These are phyloP conservation scores for Prunus fruticosa DNA, from an alignment of 306 rosid species.

Conservation along the genomic window DNA sequence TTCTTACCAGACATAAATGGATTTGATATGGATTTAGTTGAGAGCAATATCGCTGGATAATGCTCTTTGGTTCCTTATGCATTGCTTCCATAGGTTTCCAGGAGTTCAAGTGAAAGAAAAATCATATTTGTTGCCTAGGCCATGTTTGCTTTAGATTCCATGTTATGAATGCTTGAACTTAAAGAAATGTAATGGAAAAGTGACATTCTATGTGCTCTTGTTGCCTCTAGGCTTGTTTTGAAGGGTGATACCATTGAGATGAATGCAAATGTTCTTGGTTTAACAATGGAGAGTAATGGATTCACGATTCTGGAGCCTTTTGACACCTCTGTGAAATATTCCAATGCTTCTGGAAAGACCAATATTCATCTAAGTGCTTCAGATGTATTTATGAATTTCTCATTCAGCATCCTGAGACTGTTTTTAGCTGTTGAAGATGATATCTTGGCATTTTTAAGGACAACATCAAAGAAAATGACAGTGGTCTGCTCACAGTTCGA, in stretches of 20 bases:
- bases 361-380: slow-evolving; percentile 74
- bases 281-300: slow-evolving; percentile 95
- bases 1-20: no score
- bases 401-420: slow-evolving; percentile 87
- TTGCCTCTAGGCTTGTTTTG: slow-evolving; percentile 61
- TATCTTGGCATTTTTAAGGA: slow-evolving; percentile 82
- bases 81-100: slow-evolving; percentile 1
- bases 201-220: slow-evolving; percentile 31
- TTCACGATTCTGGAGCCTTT: slow-evolving; percentile 94
- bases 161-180: slow-evolving; percentile 5
- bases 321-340: slow-evolving; percentile 75
- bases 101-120: not conserved
- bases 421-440: slow-evolving; percentile 95
- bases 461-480: slow-evolving; percentile 84
- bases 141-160: not conserved
- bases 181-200: not conserved
- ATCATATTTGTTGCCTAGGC: not conserved
- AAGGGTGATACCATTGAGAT: slow-evolving; percentile 79
- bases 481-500: slow-evolving; percentile 85
- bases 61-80: not conserved
- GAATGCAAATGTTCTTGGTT: slow-evolving; percentile 76
- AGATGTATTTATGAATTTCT: slow-evolving; percentile 90
- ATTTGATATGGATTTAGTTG: no score
- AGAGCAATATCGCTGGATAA: no score
- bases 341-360: slow-evolving; percentile 87